Conservation (phyloP, 768 basidiomycete species). For the Hydnum rufescens region DNA sequence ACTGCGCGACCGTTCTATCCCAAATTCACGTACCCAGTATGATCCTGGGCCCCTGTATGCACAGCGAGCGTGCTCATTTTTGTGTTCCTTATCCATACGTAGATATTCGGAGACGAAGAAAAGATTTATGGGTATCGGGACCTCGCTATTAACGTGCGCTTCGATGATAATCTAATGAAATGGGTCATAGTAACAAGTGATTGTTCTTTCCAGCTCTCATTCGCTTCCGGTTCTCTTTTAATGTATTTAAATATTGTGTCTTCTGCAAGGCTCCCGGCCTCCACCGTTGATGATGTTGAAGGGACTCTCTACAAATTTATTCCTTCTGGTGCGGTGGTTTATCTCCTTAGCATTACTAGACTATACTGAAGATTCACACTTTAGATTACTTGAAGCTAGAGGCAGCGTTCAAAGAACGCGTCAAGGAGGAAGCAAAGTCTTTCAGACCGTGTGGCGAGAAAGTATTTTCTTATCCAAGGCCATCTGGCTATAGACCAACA, state of each 20-base stretch:
- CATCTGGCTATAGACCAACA: constrained; percentile 15
- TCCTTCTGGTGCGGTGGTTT: constrained; percentile 34
- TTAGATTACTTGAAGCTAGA: constrained; percentile 55
- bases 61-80: too few species aligned
- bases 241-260: constrained; percentile 56
- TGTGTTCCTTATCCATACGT: neutral
- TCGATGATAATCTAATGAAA: neutral
- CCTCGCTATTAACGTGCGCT: constrained; percentile 59
- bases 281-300: constrained; percentile 76
- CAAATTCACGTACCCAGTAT: constrained; percentile 81
- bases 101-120: constrained; percentile 95
- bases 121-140: constrained; percentile 87
- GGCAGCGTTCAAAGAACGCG: constrained; percentile 40
- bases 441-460: constrained; percentile 65
- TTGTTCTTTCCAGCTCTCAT: constrained; percentile 35
- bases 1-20: constrained; percentile 54
- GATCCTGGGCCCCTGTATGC: too few species aligned
- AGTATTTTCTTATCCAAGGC: constrained; percentile 59
- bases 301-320: constrained; percentile 57
- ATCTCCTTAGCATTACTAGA: neutral
- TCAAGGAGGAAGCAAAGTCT: constrained; percentile 53
- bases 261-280: constrained; percentile 36
- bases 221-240: constrained; percentile 71
- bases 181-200: neutral
- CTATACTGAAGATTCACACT: neutral